Conservation (phyloP, 768 basidiomycete species). For the Zangia roseola region DNA sequence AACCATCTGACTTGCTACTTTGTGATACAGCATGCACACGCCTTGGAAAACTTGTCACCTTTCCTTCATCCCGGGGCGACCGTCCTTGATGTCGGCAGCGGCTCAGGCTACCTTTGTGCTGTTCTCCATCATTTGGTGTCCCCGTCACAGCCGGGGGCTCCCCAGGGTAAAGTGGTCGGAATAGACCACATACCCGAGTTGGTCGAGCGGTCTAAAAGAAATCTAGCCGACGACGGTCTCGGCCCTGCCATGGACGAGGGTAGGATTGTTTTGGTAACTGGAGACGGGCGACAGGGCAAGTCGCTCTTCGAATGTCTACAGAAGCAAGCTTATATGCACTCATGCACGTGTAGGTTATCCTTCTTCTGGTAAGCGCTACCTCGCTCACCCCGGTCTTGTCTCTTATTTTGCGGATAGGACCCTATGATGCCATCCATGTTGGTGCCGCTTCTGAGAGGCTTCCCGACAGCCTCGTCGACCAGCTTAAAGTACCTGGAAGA, state of each 20-base stretch:
- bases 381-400: not conserved
- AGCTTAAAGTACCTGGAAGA: slow-evolving; percentile 70
- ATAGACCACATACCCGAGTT: slow-evolving; percentile 90
- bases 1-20: not conserved
- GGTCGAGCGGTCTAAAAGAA: slow-evolving; percentile 64
- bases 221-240: slow-evolving; percentile 67
- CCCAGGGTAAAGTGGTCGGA: slow-evolving; percentile 68
- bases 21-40: slow-evolving; percentile 76
- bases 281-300: slow-evolving; percentile 79
- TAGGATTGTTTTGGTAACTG: slow-evolving; percentile 60
- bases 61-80: slow-evolving; percentile 67
- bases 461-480: slow-evolving; percentile 71
- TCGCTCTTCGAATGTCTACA: not conserved
- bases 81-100: slow-evolving; percentile 88
- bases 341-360: slow-evolving; percentile 32
- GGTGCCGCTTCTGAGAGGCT: slow-evolving; percentile 85
- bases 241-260: slow-evolving; percentile 50
- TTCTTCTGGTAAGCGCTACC: slow-evolving; percentile 28
- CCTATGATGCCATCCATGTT: slow-evolving; percentile 87
- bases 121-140: slow-evolving; percentile 75
- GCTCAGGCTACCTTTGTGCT: slow-evolving; percentile 83
- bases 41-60: slow-evolving; percentile 72
- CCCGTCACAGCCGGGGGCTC: slow-evolving; percentile 7
- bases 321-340: not conserved
- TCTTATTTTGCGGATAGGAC: slow-evolving; percentile 39